A percentile compares a stretch with the other conserved stretches of the same genome.
Evolutionary conservation across 345 rosid species (phyloP).

Genomic region (Salix caprea): DNA sequence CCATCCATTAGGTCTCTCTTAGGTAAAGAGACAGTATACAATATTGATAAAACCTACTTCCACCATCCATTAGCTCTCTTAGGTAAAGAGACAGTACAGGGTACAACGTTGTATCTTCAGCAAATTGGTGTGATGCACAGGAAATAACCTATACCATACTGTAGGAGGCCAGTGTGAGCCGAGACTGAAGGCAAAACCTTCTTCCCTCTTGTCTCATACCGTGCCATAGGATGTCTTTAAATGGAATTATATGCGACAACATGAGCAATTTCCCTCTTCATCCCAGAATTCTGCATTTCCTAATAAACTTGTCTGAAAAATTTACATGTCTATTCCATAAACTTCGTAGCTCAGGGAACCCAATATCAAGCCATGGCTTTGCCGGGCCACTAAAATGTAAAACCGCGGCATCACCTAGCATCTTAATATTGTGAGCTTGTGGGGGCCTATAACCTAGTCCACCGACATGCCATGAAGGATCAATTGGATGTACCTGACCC

Average conservation of each 20-base stretch:
- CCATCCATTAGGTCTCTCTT: background rate
- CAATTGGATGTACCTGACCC: slow-evolving; percentile 64
- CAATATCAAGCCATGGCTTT: slow-evolving; percentile 91
- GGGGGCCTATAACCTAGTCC: slow-evolving; percentile 67
- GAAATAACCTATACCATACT: slow-evolving; percentile 19
- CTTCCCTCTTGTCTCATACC: slow-evolving; percentile 59
- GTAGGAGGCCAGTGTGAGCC: slow-evolving; percentile 25
- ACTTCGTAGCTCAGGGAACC: slow-evolving; percentile 55
- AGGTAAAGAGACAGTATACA: slow-evolving; percentile 17
- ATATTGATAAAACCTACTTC: background rate
- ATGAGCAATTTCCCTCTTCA: slow-evolving; percentile 31
- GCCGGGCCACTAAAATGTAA: slow-evolving; percentile 93
- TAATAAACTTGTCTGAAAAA: slow-evolving; percentile 59
- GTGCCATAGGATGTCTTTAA: slow-evolving; percentile 1
- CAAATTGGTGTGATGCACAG: slow-evolving; percentile 44
- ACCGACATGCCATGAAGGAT: slow-evolving; percentile 77
- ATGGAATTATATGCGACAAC: slow-evolving; percentile 11
- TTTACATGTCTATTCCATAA: slow-evolving; percentile 70
- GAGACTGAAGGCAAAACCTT: slow-evolving; percentile 92
- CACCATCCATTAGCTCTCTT: background rate
- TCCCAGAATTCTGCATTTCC: slow-evolving; percentile 62
- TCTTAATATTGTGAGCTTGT: slow-evolving; percentile 23
- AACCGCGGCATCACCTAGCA: slow-evolving; percentile 59
- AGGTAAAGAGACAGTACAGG: slow-evolving; percentile 7
- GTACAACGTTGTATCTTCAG: slow-evolving; percentile 22